Base-by-base conservation (phyloP, 257 asterid genomes). In the Henckelia pumila region DNA sequence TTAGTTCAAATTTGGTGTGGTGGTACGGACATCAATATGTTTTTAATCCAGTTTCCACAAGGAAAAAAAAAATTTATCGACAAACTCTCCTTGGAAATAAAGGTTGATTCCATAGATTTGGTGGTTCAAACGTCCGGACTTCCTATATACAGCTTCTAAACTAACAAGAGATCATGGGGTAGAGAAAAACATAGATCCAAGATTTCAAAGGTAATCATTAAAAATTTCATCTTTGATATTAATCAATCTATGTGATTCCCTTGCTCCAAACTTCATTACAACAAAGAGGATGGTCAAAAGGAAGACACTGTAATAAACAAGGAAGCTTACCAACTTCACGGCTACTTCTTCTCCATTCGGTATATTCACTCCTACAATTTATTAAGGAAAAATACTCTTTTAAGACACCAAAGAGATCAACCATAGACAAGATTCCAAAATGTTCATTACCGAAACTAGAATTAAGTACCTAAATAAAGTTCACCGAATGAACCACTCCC, bases 401-500 rank as follows among this genome's bases (percentile, higher is more conserved):
- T 37, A 3, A 33, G 26, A 17, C 30, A 47, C 30, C 4, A 13
- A 49, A 32, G 11, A 52, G 49, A 37, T 37, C 4, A 37, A 37
- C 49, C 49, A 10, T 37, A 37, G 24, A 56, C 6, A 61, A 53
- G 60, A 65, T 26, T 7, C 7, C 30, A 24, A 26, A 33, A 28
- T 16, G 8, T 5, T 35, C 26, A 68, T 74, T 61, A 8, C 64
- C 61, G 9, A 40, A 62, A 59, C 37, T 17, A 70, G 6, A 4
- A 59, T 59, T 59, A 60, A 65, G 67, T 79, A 92, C 98, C 98
- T 76, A 92, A 76, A 82, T 84, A 92, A 71, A 92, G 92, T 80
- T 89, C 98, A 73, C 98, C 98, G 78, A 92, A 92, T 55, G 98
- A 92, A 71, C 98, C 98, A 76, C 96, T 78, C 72, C 97, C 97